Conservation (phyloP, 2,329 filamentous ascomycete genomes). For the Ophiognomonia clavigignenti-juglandacearum region DNA sequence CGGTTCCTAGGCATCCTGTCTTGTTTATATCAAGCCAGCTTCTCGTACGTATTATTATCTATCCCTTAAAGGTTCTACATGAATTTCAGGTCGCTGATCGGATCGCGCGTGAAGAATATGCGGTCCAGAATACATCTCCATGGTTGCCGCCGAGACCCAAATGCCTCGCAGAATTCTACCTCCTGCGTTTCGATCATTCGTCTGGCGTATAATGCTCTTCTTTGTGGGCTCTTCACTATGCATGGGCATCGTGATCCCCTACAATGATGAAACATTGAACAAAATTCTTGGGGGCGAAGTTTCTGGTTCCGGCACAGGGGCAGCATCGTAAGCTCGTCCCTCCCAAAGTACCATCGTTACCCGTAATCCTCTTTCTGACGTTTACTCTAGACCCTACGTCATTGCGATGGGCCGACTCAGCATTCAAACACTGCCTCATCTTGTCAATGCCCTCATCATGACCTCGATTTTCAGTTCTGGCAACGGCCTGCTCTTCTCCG, state of each 20-base stretch:
- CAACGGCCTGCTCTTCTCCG: constrained; percentile 58
- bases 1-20: constrained; percentile 60
- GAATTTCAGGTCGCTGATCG: not conserved
- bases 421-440: constrained; percentile 49
- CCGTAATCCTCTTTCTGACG: not conserved
- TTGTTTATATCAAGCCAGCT: constrained; percentile 55
- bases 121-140: constrained; percentile 56
- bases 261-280: constrained; percentile 49
- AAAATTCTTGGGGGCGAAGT: constrained; percentile 44
- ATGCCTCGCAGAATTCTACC: constrained; percentile 56
- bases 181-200: constrained; percentile 60
- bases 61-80: constrained; percentile 7
- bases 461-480: constrained; percentile 56
- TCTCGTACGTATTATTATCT: constrained; percentile 36
- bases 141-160: constrained; percentile 47
- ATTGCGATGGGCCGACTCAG: constrained; percentile 54
- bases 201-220: constrained; percentile 61
- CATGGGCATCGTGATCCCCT: constrained; percentile 58
- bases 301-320: constrained; percentile 45
- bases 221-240: constrained; percentile 62
- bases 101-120: constrained; percentile 50
- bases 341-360: not conserved
- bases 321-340: constrained; percentile 37
- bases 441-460: constrained; percentile 59
- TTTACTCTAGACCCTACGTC: constrained; percentile 33